These are phyloP conservation scores for Primulina huaijiensis DNA, from an alignment of 257 asterid species.

Conservation along the genomic window DNA sequence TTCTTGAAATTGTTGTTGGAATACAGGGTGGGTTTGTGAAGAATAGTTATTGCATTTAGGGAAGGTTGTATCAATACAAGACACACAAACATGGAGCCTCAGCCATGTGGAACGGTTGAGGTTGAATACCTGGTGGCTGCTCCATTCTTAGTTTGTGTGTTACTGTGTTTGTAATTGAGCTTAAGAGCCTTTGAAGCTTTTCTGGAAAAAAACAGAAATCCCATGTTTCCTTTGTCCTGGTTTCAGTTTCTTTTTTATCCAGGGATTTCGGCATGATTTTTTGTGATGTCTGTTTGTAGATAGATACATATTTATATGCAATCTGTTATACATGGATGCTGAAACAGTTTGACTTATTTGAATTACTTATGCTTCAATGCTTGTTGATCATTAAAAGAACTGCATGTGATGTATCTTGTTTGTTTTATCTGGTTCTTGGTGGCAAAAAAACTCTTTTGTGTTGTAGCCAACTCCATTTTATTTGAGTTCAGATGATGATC, in stretches of 20 bases:
- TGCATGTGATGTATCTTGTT: background rate
- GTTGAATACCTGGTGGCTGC: too few relatives aligned
- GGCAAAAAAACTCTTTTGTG: background rate
- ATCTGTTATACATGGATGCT: background rate
- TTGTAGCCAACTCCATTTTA: background rate
- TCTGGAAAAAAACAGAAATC: too few relatives aligned
- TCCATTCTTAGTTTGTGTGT: too few relatives aligned
- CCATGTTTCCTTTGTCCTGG: too few relatives aligned
- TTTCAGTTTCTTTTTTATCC: too few relatives aligned
- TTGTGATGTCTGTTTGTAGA: background rate
- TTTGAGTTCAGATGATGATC: background rate
- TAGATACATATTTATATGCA: background rate
- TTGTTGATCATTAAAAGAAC: background rate
- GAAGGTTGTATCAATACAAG: background rate
- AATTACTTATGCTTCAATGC: constrained; percentile 8
- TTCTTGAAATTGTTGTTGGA: constrained; percentile 2
- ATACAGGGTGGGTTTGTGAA: background rate
- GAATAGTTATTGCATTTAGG: constrained; percentile 3
- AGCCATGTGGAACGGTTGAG: background rate
- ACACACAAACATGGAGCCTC: background rate
- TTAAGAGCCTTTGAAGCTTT: too few relatives aligned
- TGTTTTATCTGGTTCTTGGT: constrained; percentile 14
- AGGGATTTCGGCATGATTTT: background rate
- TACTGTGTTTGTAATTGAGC: too few relatives aligned
- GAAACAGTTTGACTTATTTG: constrained; percentile 3